These are phyloP conservation scores for Phaffia rhodozyma DNA, from an alignment of 1,284 basidiomycete species.

Conservation along the genomic window DNA sequence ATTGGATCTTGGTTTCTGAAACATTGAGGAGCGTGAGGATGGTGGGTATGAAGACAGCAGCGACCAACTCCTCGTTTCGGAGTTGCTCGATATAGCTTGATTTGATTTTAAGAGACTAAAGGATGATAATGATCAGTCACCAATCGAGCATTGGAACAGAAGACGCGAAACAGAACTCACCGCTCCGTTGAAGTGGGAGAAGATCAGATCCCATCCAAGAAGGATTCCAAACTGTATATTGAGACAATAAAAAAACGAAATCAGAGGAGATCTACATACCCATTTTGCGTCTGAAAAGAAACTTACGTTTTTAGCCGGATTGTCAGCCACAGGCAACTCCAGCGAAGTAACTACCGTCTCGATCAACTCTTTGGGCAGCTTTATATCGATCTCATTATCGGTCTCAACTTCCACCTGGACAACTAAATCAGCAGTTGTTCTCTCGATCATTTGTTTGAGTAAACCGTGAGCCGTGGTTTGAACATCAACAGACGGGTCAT, in stretches of 20 bases:
- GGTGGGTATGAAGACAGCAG: slow-evolving; percentile 56
- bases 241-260: slow-evolving; percentile 16
- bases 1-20: slow-evolving; percentile 46
- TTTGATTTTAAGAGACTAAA: slow-evolving; percentile 65
- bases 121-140: slow-evolving; percentile 2
- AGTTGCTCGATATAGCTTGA: slow-evolving; percentile 75
- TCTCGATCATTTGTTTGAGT: slow-evolving; percentile 49
- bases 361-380: slow-evolving; percentile 55
- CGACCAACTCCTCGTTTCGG: slow-evolving; percentile 54
- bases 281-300: slow-evolving; percentile 31
- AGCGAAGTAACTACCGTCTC: slow-evolving; percentile 39
- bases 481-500: slow-evolving; percentile 52
- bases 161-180: slow-evolving; percentile 41
- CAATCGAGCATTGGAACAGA: neutral
- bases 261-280: slow-evolving; percentile 5
- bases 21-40: slow-evolving; percentile 59
- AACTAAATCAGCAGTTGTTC: slow-evolving; percentile 63
- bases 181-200: slow-evolving; percentile 76
- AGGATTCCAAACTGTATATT: slow-evolving; percentile 37
- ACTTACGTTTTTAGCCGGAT: slow-evolving; percentile 27
- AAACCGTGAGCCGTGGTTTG: slow-evolving; percentile 60
- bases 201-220: slow-evolving; percentile 79
- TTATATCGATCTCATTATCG: slow-evolving; percentile 37
- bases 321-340: neutral
- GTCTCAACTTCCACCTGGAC: slow-evolving; percentile 69